These are phyloP conservation scores for Globisporangium nunn DNA, from an alignment of 352 stramenopile species.

Conservation along the genomic window DNA sequence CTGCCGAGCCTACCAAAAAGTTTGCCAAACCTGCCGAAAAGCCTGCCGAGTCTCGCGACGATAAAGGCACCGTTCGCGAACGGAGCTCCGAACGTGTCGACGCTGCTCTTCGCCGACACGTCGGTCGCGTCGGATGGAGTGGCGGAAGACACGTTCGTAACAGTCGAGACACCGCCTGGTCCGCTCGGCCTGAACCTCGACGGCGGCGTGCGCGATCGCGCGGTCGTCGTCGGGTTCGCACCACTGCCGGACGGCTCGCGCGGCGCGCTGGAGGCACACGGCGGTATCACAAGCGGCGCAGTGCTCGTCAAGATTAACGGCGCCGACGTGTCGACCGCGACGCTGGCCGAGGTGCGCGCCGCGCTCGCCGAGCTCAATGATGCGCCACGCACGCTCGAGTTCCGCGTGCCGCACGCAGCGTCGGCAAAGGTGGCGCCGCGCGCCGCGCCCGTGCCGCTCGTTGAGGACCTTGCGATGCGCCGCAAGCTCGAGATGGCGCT, in stretches of 20 bases:
- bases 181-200: constrained; percentile 56
- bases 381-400: constrained; percentile 32
- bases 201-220: constrained; percentile 20
- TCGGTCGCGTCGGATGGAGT: background rate
- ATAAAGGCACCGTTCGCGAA: constrained; percentile 9
- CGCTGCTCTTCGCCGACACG: constrained; percentile 13
- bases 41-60: constrained; percentile 1
- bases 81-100: background rate
- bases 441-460: constrained; percentile 21
- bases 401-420: constrained; percentile 24
- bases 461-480: constrained; percentile 42
- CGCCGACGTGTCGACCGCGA: constrained; percentile 36
- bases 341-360: constrained; percentile 35
- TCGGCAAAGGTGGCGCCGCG: constrained; percentile 11
- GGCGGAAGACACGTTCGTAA: constrained; percentile 24
- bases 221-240: constrained; percentile 58
- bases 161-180: constrained; percentile 36
- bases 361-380: constrained; percentile 26
- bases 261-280: constrained; percentile 36
- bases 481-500: constrained; percentile 53
- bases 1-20: constrained; percentile 6
- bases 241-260: constrained; percentile 39
- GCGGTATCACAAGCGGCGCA: constrained; percentile 29
- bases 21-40: constrained; percentile 5
- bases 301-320: constrained; percentile 60